Evolutionary conservation across 1,139 yeast species (phyloP).

Genomic region (Saccharomyces pastorianus): DNA sequence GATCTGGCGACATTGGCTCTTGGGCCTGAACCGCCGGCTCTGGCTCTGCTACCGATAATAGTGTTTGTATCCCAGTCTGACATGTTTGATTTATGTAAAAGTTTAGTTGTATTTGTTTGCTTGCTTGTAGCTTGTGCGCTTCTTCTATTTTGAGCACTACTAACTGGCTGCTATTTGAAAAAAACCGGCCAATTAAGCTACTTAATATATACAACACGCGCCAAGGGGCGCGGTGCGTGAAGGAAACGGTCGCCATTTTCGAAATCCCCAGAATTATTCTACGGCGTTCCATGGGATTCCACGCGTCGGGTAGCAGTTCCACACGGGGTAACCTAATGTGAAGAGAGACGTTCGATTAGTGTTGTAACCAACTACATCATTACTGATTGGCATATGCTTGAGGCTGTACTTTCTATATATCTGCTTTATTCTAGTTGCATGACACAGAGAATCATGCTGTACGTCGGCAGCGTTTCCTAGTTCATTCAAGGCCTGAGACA

Average conservation of each 20-base stretch:
- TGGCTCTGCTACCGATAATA: slow-evolving; percentile 78
- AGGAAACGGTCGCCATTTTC: background rate
- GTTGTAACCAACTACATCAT: no score
- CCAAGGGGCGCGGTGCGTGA: background rate
- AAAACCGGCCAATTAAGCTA: background rate
- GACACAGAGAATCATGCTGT: no score
- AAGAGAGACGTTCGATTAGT: no score
- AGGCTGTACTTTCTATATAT: no score
- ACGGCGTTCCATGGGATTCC: background rate
- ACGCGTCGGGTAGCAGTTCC: background rate
- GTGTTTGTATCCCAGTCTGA: slow-evolving; percentile 89
- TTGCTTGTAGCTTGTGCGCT: background rate
- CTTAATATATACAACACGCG: background rate
- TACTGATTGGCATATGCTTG: no score
- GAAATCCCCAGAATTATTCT: background rate
- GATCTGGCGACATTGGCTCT: slow-evolving; percentile 78
- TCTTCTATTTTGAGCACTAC: background rate
- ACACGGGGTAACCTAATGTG: background rate
- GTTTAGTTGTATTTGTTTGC: background rate
- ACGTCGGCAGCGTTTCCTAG: no score
- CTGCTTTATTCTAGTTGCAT: no score
- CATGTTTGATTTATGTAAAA: slow-evolving; percentile 19
- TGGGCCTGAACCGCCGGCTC: slow-evolving; percentile 85
- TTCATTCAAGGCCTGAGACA: no score
- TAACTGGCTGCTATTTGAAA: no score